Evolutionary conservation across 345 rosid genomes (phyloP).

Genomic region (Boechera stricta): DNA sequence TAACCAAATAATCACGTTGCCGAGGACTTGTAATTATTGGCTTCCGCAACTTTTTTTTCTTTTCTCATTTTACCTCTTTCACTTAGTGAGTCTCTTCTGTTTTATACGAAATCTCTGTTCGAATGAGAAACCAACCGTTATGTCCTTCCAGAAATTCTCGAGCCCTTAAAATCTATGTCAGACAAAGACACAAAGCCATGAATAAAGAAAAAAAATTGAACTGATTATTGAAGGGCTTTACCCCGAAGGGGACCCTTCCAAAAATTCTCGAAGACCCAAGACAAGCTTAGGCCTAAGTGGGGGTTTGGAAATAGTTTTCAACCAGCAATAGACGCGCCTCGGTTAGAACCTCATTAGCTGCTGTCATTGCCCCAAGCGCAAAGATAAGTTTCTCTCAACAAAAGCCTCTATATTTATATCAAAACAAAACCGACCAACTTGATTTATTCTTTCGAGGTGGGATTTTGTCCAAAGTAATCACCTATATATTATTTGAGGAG

Average conservation of each 20-base stretch:
- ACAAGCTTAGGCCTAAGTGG: slow-evolving; percentile 34
- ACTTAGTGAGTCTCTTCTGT: not conserved
- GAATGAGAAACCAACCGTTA: not conserved
- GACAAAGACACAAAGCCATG: not conserved
- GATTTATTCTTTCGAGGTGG: not conserved
- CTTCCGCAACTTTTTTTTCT: not conserved
- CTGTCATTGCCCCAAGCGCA: slow-evolving; percentile 50
- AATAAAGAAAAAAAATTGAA: not conserved
- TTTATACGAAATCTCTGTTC: not conserved
- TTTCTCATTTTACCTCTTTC: not conserved
- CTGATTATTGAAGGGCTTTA: not conserved
- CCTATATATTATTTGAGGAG: no score
- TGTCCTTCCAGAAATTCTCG: no score
- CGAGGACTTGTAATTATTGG: not conserved
- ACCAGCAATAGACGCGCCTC: slow-evolving; percentile 54
- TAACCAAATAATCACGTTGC: not conserved
- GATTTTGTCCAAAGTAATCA: not conserved
- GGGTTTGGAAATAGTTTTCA: slow-evolving; percentile 55
- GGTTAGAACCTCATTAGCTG: slow-evolving; percentile 48
- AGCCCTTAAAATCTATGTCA: not conserved
- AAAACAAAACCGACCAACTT: not conserved
- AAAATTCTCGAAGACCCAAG: not conserved
- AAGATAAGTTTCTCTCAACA: not conserved
- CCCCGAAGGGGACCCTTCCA: not conserved
- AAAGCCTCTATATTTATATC: not conserved